These are phyloP conservation scores for Rheum nobile DNA, from an alignment of 148 eudicot genomes.

Conservation along the genomic window DNA sequence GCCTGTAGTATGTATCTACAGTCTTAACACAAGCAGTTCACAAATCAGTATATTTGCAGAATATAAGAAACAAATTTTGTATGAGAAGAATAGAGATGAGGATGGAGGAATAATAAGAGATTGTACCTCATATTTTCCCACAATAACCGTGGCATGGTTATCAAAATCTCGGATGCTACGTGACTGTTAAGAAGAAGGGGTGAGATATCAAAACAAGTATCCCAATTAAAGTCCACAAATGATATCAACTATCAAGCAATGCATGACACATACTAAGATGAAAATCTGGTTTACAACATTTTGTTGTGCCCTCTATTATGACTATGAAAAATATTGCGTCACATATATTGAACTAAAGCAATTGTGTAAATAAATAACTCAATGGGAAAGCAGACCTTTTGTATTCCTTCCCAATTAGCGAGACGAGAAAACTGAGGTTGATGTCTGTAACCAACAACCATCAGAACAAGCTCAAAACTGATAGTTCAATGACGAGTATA, in stretches of 20 bases:
- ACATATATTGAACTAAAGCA: not conserved
- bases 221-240: not conserved
- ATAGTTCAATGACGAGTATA: not conserved
- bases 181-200: conserved; percentile 35
- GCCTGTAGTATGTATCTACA: conserved; percentile 83
- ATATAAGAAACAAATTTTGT: not conserved
- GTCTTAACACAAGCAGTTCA: conserved; percentile 33
- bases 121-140: conserved; percentile 72
- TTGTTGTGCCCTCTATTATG: not conserved
- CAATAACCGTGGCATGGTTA: conserved; percentile 69
- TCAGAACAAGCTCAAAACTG: conserved; percentile 9
- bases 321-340: not conserved
- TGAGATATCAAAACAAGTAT: not conserved
- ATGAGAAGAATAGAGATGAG: not conserved
- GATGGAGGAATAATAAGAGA: conserved; percentile 1
- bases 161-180: conserved; percentile 84
- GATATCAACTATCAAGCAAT: not conserved
- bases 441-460: conserved; percentile 48
- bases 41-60: conserved; percentile 15
- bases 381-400: conserved; percentile 37
- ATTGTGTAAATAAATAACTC: not conserved
- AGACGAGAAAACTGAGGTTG: conserved; percentile 68
- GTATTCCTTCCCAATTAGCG: conserved; percentile 93
- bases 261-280: not conserved
- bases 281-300: not conserved